Percentiles rank a stretch among this genome's conserved stretches.
These are phyloP conservation scores for Endoconidiophora laricicola DNA, from an alignment of 2,329 filamentous ascomycete genomes.

Conservation along the genomic window DNA sequence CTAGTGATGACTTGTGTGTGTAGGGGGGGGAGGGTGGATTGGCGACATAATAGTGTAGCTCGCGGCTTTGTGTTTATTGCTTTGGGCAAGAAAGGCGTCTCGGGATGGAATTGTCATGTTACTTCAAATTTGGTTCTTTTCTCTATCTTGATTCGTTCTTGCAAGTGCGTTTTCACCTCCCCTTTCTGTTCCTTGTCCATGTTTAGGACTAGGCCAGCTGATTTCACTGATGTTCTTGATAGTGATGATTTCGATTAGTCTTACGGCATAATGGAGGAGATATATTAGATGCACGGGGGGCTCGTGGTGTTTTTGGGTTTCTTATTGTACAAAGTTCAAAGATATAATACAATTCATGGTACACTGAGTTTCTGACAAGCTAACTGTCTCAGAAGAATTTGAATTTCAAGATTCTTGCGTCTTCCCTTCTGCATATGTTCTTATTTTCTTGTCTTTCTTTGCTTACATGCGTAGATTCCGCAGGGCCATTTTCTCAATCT, in stretches of 20 bases:
- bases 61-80: not conserved
- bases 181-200: not conserved
- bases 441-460: not conserved
- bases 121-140: not conserved
- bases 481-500: conserved; percentile 56
- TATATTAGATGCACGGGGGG: too few species aligned
- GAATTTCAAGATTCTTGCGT: not conserved
- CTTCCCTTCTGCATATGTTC: not conserved
- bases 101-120: conserved; percentile 3
- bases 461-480: conserved; percentile 30
- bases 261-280: too few species aligned
- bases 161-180: not conserved
- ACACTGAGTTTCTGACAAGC: not conserved
- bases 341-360: conserved; percentile 1
- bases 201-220: too few species aligned
- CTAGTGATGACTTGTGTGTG: not conserved
- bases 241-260: too few species aligned
- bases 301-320: too few species aligned
- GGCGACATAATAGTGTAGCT: not conserved
- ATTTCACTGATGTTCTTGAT: too few species aligned
- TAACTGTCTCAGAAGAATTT: not conserved
- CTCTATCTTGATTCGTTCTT: not conserved
- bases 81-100: not conserved
- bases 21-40: too few species aligned
- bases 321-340: not conserved